Percentiles rank a stretch among this genome's conserved stretches.
These are phyloP conservation scores for Larix kaempferi DNA, from an alignment of 75 land plant species.

Conservation along the genomic window DNA sequence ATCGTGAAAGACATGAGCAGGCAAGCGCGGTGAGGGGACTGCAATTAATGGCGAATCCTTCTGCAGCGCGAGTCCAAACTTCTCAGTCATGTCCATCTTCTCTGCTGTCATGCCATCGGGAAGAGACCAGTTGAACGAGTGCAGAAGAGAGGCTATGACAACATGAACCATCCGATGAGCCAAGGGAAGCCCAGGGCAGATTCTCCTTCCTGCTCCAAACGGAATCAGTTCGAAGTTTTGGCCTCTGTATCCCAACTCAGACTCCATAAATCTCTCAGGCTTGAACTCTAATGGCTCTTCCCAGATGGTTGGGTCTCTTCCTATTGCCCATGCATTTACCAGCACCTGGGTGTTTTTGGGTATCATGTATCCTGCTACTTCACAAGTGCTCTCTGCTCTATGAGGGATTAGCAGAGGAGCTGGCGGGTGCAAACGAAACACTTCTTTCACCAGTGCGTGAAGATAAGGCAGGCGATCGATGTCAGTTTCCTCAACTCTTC, in stretches of 20 bases:
- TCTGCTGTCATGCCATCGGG: slow-evolving; percentile 11
- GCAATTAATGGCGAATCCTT: slow-evolving; percentile 30
- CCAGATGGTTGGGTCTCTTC: slow-evolving; percentile 51
- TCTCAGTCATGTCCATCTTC: slow-evolving; percentile 34
- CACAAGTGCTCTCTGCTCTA: slow-evolving; percentile 4
- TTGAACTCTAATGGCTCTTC: slow-evolving; percentile 35
- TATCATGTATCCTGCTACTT: slow-evolving; percentile 25
- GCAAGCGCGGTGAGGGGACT: slow-evolving; percentile 10
- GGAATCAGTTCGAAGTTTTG: slow-evolving; percentile 45
- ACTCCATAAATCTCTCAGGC: slow-evolving; percentile 46
- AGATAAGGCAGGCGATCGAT: slow-evolving; percentile 27
- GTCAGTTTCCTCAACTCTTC: slow-evolving; percentile 20
- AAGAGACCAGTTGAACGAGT: slow-evolving; percentile 37
- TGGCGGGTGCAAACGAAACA: slow-evolving; percentile 32
- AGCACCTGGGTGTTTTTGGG: slow-evolving; percentile 30
- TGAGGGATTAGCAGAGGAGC: slow-evolving; percentile 33
- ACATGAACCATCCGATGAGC: slow-evolving; percentile 28
- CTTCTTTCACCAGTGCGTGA: slow-evolving; percentile 34
- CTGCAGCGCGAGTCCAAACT: slow-evolving; percentile 26
- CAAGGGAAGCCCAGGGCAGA: slow-evolving; percentile 37
- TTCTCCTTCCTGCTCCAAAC: slow-evolving; percentile 47
- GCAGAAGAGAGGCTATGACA: slow-evolving; percentile 25
- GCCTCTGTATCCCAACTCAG: slow-evolving; percentile 32
- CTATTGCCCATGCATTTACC: slow-evolving; percentile 35
- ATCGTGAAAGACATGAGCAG: too few species aligned